Percentiles rank a stretch among this genome's conserved stretches.
Evolutionary conservation across 2,329 filamentous ascomycete genomes (phyloP).

Genomic region (Fusarium sp.): DNA sequence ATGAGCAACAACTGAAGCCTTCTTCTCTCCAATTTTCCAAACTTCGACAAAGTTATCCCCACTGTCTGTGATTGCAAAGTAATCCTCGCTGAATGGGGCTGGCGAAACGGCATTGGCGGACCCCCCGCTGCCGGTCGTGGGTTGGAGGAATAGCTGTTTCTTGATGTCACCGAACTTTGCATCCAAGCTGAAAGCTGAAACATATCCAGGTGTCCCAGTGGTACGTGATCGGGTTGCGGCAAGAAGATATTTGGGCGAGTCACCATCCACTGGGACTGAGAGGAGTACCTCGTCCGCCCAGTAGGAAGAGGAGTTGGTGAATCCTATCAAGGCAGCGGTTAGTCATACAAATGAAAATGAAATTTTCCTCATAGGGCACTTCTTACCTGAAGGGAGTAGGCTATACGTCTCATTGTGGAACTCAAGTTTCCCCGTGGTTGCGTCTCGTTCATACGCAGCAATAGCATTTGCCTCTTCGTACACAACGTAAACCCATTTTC

Average conservation of each 20-base stretch:
- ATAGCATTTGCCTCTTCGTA: conserved; percentile 3
- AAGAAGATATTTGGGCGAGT: background rate
- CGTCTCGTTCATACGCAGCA: background rate
- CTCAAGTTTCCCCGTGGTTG: background rate
- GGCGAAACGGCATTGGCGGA: conserved; percentile 23
- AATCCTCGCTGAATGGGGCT: conserved; percentile 15
- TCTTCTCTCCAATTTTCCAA: background rate
- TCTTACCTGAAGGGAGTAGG: background rate
- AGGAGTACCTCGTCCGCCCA: conserved; percentile 1
- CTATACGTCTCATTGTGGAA: background rate
- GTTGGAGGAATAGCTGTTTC: conserved; percentile 6
- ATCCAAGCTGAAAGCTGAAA: background rate
- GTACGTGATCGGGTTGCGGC: background rate
- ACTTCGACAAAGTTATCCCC: conserved; percentile 4
- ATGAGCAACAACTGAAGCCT: background rate
- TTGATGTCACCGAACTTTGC: background rate
- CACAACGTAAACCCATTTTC: background rate
- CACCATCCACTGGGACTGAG: background rate
- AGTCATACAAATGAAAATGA: background rate
- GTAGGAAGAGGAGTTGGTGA: conserved; percentile 3
- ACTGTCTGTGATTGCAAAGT: conserved; percentile 28
- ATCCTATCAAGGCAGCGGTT: background rate
- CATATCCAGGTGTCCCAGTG: background rate
- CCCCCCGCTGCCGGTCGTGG: conserved; percentile 19
- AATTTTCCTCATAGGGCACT: rapidly evolving